Evolutionary conservation across 2,329 filamentous ascomycete species (phyloP), one percentile per base, ranked within the genome.

Genomic region (Trichocomaceae sp.): DNA sequence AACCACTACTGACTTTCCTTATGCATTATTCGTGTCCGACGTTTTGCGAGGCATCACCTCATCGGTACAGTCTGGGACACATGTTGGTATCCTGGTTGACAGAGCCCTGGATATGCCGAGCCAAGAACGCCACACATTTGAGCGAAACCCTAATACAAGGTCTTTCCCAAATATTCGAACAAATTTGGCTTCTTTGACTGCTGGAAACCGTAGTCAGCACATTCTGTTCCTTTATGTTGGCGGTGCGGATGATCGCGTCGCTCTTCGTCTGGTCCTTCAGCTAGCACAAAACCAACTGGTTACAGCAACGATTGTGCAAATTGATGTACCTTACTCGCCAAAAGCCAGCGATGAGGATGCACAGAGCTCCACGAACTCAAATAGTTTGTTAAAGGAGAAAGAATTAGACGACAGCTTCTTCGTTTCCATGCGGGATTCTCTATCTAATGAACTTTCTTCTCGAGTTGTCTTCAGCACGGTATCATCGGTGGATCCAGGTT

Each of bases 171-270:
- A 86, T 52, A 72, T 81, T 10, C 73, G 79, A 0, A 72, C 80
- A 19, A 74, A 79, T 0, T 83, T 86, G 0, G 78, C 84, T 5
- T 75, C 78, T 26, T 41, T 58, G 31, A 54, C 52, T 5, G 41
- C 45, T 6, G 49, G 47, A 23, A 50, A 56, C 63, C 85, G 84
- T 58, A 84, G 83, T 35, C 90, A 95, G 66, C 90, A 92, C 66
- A 80, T 97, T 60, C 91, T 95, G 67, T 77, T 95, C 52, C 87
- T 91, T 0, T 97, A 90, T 72, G 85, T 96, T 57, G 91, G 92
- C 17, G 88, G 88, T 8, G 74, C 78, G 1, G 93, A 99, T 65
- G 92, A 96, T 64, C 81, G 83, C 7, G 82, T 86, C 4, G 91
- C 90, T 0, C 78, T 97, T 0, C 79, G 85, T 1, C 82, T 97